Percentiles rank a stretch among this genome's conserved stretches.
phyloP scores from a whole-genome alignment of 371 early-diverging fungal species.

The Mucor circinelloides region DNA sequence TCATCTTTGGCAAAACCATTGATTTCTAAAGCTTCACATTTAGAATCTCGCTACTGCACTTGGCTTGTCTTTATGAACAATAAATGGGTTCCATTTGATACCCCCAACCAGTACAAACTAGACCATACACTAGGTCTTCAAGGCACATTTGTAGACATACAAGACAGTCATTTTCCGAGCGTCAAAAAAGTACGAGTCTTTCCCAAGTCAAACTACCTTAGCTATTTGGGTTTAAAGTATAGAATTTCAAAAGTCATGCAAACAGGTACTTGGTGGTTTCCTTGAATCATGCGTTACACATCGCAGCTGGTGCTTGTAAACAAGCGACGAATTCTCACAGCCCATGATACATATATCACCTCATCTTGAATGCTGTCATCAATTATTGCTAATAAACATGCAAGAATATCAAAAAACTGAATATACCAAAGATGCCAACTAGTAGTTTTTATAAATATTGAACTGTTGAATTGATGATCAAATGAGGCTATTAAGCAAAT shows the following conservation, averaged over 20 bases:
- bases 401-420: too few relatives aligned
- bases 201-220: conserved; percentile 35
- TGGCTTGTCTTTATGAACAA: conserved; percentile 43
- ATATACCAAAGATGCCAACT: too few relatives aligned
- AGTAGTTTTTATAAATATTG: too few relatives aligned
- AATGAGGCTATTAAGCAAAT: too few relatives aligned
- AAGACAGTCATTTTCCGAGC: conserved; percentile 38
- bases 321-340: not conserved
- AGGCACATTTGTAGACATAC: conserved; percentile 44
- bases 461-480: too few relatives aligned
- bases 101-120: conserved; percentile 31
- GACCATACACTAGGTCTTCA: conserved; percentile 36
- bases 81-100: conserved; percentile 43
- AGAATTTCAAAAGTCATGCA: conserved; percentile 41
- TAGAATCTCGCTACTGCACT: not conserved
- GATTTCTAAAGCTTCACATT: not conserved
- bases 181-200: conserved; percentile 42
- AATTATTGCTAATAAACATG: too few relatives aligned
- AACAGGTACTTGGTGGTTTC: conserved; percentile 27
- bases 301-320: not conserved
- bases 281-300: not conserved
- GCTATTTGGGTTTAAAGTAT: conserved; percentile 43
- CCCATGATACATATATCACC: not conserved
- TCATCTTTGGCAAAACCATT: too few relatives aligned
- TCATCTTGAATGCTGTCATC: too few relatives aligned